Evolutionary conservation across 1,284 basidiomycete genomes (phyloP).

Genomic region (Fomes fomentarius): DNA sequence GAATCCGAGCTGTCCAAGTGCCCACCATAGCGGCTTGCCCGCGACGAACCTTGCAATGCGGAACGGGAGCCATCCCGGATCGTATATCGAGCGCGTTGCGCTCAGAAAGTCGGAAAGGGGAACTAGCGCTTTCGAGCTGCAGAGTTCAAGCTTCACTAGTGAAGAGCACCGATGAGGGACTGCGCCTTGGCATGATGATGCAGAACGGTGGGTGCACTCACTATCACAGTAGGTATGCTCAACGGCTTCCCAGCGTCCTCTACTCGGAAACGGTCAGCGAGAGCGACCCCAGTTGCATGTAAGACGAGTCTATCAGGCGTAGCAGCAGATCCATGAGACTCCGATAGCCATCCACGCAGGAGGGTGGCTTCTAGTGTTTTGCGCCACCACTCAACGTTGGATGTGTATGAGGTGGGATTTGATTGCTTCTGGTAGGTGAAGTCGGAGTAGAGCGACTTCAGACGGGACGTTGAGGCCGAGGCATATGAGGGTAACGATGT

Average conservation of each 20-base stretch:
- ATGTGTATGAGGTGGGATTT: slow-evolving; percentile 82
- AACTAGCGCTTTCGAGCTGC: slow-evolving; percentile 47
- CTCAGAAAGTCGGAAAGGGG: slow-evolving; percentile 61
- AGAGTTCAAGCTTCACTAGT: slow-evolving; percentile 62
- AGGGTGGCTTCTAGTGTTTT: slow-evolving; percentile 67
- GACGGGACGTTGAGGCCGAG: slow-evolving; percentile 57
- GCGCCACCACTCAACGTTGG: slow-evolving; percentile 90
- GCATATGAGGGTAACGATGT: slow-evolving; percentile 52
- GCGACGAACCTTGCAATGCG: slow-evolving; percentile 74
- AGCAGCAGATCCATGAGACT: slow-evolving; percentile 28
- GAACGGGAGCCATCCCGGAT: slow-evolving; percentile 67
- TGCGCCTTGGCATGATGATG: neutral
- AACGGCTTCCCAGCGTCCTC: slow-evolving; percentile 81
- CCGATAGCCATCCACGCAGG: slow-evolving; percentile 56
- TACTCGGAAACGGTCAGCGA: slow-evolving; percentile 66
- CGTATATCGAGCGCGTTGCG: slow-evolving; percentile 65
- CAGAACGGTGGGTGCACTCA: slow-evolving; percentile 49
- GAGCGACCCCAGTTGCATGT: slow-evolving; percentile 51
- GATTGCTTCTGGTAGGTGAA: slow-evolving; percentile 82
- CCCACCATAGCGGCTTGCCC: slow-evolving; percentile 86
- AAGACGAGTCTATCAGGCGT: slow-evolving; percentile 64
- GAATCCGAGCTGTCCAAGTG: slow-evolving; percentile 76
- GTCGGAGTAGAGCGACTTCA: slow-evolving; percentile 88
- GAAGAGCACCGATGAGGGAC: slow-evolving; percentile 15
- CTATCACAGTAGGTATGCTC: slow-evolving; percentile 80